Evolutionary conservation across 106 monocot genomes (phyloP).

Genomic region (Gastrodia elata): DNA sequence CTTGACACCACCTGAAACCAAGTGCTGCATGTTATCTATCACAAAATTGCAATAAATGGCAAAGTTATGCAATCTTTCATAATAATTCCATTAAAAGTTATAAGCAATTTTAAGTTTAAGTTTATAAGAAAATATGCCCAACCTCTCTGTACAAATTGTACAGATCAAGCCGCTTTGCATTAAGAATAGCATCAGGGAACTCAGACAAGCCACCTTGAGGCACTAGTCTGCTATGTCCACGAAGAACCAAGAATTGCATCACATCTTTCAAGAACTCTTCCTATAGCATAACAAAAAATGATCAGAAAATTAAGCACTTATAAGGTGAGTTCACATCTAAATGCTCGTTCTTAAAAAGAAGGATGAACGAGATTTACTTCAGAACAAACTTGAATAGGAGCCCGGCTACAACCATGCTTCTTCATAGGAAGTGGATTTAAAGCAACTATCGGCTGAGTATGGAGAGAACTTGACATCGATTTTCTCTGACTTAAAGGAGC

Average conservation of each 20-base stretch:
- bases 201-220: conserved; percentile 80
- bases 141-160: conserved; percentile 95
- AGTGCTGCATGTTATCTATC: background rate
- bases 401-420: conserved; percentile 68
- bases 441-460: conserved; percentile 55
- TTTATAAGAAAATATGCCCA: background rate
- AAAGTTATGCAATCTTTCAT: background rate
- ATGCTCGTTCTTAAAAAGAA: background rate
- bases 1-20: conserved; percentile 78
- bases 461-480: conserved; percentile 45
- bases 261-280: conserved; percentile 89
- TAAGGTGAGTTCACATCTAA: background rate
- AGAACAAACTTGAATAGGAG: conserved; percentile 61
- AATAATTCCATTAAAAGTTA: background rate
- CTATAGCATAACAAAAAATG: conserved; percentile 16
- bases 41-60: background rate
- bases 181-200: conserved; percentile 89
- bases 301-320: background rate
- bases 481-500: conserved; percentile 52
- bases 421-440: conserved; percentile 82
- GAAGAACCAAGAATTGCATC: conserved; percentile 64
- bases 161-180: conserved; percentile 80
- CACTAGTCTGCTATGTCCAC: conserved; percentile 69
- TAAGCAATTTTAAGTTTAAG: background rate
- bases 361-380: conserved; percentile 39